Base-by-base conservation (phyloP, 768 basidiomycete genomes). In the Russula virescens region DNA sequence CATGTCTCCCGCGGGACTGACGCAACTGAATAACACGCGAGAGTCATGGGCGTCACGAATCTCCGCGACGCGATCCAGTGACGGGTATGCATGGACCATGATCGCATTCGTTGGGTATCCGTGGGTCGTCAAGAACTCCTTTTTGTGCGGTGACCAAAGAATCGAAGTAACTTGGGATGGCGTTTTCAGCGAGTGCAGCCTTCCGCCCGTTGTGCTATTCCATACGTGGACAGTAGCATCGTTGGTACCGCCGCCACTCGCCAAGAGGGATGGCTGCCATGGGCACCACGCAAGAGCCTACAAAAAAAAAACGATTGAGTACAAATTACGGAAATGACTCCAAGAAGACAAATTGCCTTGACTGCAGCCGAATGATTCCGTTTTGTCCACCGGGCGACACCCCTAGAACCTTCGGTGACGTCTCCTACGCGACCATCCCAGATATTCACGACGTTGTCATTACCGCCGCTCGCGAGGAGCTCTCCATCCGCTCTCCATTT, bases 361-460 rank as follows among this genome's bases (percentile, higher is more conserved):
- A 89, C 87, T 1, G 94, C 94, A 0, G 93, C 94, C 0, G 89
- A 91, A 72, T 96, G 94, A 71, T 91, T 94, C 50, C 88, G 78
- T 74, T 95, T 94, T 25, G 89, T 91, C 91, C 91, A 94, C 71
- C 93, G 94, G 0, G 93, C 85, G 71, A 74, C 81, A 3, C 81
- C 85, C 19, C 82, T 73, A 3, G 81, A 75, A 14, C 79, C 79
- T 63, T 78, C 76, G 4, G 73, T 77, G 1, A 71, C 66, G 28
- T 68, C 61, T 5, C 67, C 67, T 58, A 66, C 77, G 60, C 94
- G 81, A 9, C 88, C 91, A 68, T 99, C 96, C 96, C 96, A 99
- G 57, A 97, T 89, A 71, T 98, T 97, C 60, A 98, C 94, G 21
- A 97, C 94, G 66, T 99, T 98, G 73, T 98, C 97, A 70, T 98